Base-by-base conservation (phyloP, 2,329 filamentous ascomycete species). In the Verticillium nubilum region DNA sequence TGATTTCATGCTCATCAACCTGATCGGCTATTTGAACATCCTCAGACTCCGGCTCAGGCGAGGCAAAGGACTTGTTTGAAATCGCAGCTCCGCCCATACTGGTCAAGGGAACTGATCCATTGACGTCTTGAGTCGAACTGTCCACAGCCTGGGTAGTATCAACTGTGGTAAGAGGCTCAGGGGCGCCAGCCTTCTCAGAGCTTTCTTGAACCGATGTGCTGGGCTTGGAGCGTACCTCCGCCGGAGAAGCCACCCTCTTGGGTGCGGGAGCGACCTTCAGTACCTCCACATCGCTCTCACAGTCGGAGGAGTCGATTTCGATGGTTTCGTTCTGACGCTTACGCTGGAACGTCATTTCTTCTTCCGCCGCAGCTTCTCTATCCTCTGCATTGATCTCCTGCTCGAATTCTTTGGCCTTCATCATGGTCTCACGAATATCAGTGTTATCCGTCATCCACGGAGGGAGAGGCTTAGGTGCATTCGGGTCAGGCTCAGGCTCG, bases 371-470 rank as follows among this genome's bases (percentile, higher is more conserved):
- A 59, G 80, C 77, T 56, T 83, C 79, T 27, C 81, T 74, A 65
- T 89, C 84, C 60, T 88, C 83, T 23, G 87, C 87, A 59, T 88
- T 86, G 59, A 89, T 85, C 59, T 85, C 81, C 23, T 75, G 73
- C 55, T 88, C 84, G 54, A 72, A 78, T 66, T 75, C 82, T 64
- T 74, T 81, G 73, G 86, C 83, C 59, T 84, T 81, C 65, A 82
- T 84, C 61, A 86, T 73, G 27, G 82, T 80, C 56, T 87, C 81
- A 61, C 88, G 80, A 31, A 93, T 86, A 60, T 92, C 89, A 2
- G 81, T 80, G 5, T 86, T 74, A 62, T 86, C 83, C 2, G 77
- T 75, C 67, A 95, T 82, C 91, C 91, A 95, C 0, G 91, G 91
- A 1, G 91, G 91, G 7, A 94, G 69, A 0, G 88, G 87, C n/a